These are phyloP conservation scores for Sextonia rubra DNA, from an alignment of 164 flowering plant species.

Conservation along the genomic window DNA sequence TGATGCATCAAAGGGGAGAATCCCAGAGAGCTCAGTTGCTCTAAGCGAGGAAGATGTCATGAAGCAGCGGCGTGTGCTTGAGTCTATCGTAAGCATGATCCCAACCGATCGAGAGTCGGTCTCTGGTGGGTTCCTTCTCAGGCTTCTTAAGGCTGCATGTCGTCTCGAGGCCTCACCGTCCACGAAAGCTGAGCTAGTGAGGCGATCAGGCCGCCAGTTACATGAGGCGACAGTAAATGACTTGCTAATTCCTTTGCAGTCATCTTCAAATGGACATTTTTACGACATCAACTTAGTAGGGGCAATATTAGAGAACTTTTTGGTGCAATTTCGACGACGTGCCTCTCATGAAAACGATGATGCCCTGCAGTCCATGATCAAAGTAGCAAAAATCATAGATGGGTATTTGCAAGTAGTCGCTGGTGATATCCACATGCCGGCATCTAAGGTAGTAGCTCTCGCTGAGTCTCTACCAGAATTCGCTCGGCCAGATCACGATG, in stretches of 20 bases:
- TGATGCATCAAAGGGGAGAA: slow-evolving; percentile 22
- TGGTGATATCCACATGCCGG: slow-evolving; percentile 49
- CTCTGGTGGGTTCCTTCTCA: slow-evolving; percentile 63
- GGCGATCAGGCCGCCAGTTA: slow-evolving; percentile 50
- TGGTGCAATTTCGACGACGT: slow-evolving; percentile 47
- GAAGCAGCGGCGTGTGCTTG: slow-evolving; percentile 44
- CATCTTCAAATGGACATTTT: slow-evolving; percentile 23
- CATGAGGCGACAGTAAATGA: slow-evolving; percentile 66
- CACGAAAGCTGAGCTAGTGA: slow-evolving; percentile 63
- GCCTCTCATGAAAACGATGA: slow-evolving; percentile 21
- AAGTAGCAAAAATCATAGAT: slow-evolving; percentile 69
- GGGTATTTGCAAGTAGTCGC: slow-evolving; percentile 68
- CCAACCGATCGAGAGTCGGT: slow-evolving; percentile 68
- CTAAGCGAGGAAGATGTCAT: slow-evolving; percentile 24
- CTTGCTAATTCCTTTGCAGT: slow-evolving; percentile 40
- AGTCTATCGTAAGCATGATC: slow-evolving; percentile 63
- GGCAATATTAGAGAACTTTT: slow-evolving; percentile 48
- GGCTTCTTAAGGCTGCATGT: slow-evolving; percentile 53
- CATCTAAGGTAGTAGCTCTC: slow-evolving; percentile 44
- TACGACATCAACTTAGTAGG: slow-evolving; percentile 57
- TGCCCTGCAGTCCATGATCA: slow-evolving; percentile 30
- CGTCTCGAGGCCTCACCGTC: slow-evolving; percentile 42
- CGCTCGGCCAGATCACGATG: slow-evolving; percentile 66
- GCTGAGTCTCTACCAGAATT: slow-evolving; percentile 61
- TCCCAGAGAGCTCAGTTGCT: slow-evolving; percentile 30